Percentiles rank a stretch among this genome's conserved stretches.
These are phyloP conservation scores for Penicillium angulare DNA, from an alignment of 495 filamentous ascomycete genomes.

Conservation along the genomic window DNA sequence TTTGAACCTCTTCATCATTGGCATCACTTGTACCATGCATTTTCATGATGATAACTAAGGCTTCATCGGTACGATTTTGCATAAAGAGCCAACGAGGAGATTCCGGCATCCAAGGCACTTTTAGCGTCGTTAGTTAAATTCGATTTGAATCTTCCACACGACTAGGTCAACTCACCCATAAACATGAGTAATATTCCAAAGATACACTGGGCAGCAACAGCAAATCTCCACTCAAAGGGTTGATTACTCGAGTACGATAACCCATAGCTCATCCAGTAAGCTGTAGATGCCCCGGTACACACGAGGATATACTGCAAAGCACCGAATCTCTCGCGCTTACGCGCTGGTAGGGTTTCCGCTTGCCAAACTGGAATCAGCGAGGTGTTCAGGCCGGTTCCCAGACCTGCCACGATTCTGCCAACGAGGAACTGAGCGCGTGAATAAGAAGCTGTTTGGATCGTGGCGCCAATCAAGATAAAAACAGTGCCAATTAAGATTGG, in stretches of 20 bases:
- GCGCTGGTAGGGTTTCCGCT: neutral
- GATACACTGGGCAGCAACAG: slow-evolving; percentile 69
- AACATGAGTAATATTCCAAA: slow-evolving; percentile 60
- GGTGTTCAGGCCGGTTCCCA: neutral
- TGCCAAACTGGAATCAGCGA: neutral
- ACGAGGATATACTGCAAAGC: slow-evolving; percentile 59
- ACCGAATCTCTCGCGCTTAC: neutral
- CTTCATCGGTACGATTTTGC: slow-evolving; percentile 53
- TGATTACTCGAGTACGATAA: slow-evolving; percentile 36
- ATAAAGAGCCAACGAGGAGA: slow-evolving; percentile 68
- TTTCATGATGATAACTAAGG: slow-evolving; percentile 61
- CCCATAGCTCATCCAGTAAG: slow-evolving; percentile 78
- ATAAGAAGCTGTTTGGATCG: neutral
- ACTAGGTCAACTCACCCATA: too few species aligned
- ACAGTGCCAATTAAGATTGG: neutral
- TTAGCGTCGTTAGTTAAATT: too few species aligned
- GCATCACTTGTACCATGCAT: too few species aligned
- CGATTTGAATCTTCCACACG: too few species aligned
- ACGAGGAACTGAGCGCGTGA: neutral
- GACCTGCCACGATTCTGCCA: neutral
- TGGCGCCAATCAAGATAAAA: neutral
- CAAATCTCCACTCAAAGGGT: slow-evolving; percentile 59
- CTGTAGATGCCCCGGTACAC: slow-evolving; percentile 65
- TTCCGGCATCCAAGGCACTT: slow-evolving; percentile 64
- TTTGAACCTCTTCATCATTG: slow-evolving; percentile 33